A percentile compares a stretch with the other conserved stretches of the same genome.
Conservation (phyloP, 805 yeast species). For the Tetrapisispora taiwanensis region DNA sequence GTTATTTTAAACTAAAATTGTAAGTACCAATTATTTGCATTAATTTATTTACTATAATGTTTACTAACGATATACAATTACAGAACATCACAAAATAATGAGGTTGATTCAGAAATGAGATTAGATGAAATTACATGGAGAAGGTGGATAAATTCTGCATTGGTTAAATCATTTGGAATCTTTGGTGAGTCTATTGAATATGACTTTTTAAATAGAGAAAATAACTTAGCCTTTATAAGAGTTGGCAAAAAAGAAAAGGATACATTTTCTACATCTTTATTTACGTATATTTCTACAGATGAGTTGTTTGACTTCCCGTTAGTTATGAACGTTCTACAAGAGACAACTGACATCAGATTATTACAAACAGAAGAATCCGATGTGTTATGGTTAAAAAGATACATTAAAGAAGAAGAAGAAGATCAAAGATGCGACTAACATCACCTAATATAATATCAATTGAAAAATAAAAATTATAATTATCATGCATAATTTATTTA, state of each 20-base stretch:
- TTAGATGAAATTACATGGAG: slow-evolving; percentile 34
- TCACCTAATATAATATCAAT: too few relatives aligned
- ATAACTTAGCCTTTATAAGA: slow-evolving; percentile 17
- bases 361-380: slow-evolving; percentile 23
- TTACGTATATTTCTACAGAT: slow-evolving; percentile 26
- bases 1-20: slow-evolving; percentile 18
- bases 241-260: slow-evolving; percentile 25
- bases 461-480: not conserved
- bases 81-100: slow-evolving; percentile 18
- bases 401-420: slow-evolving; percentile 13
- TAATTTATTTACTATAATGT: too few relatives aligned
- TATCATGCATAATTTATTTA: not conserved
- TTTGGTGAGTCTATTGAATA: slow-evolving; percentile 33
- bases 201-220: slow-evolving; percentile 21
- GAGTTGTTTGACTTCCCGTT: slow-evolving; percentile 23
- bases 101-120: slow-evolving; percentile 12
- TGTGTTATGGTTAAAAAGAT: slow-evolving; percentile 18
- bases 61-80: too few relatives aligned
- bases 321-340: slow-evolving; percentile 15
- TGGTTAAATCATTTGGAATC: slow-evolving; percentile 32
- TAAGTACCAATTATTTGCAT: not conserved
- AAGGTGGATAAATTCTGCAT: slow-evolving; percentile 28
- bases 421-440: slow-evolving; percentile 3
- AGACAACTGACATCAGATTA: slow-evolving; percentile 13
- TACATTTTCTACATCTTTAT: slow-evolving; percentile 24